Evolutionary conservation across 1,284 basidiomycete genomes (phyloP).

Genomic region (Thecaphora thlaspeos): DNA sequence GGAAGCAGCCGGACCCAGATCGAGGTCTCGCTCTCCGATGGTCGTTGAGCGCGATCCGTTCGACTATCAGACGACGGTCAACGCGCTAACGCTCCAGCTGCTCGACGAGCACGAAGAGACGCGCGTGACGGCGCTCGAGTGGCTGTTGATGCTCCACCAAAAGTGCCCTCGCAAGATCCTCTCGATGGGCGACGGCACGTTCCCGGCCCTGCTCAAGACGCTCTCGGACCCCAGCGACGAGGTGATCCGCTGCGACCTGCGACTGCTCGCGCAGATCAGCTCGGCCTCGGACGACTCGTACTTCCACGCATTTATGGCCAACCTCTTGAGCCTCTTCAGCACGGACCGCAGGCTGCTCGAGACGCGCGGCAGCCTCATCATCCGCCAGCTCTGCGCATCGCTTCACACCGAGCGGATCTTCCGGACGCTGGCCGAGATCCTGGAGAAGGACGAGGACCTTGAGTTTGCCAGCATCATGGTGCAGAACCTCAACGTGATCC

Average conservation of each 20-base stretch:
- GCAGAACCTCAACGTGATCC: constrained; percentile 92
- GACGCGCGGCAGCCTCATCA: constrained; percentile 89
- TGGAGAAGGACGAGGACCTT: constrained; percentile 98
- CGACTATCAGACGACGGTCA: constrained; percentile 88
- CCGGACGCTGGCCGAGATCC: constrained; percentile 88
- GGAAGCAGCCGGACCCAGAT: neutral
- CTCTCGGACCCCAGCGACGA: constrained; percentile 95
- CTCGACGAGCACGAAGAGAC: constrained; percentile 95
- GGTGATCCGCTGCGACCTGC: constrained; percentile 93
- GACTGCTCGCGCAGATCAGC: constrained; percentile 88
- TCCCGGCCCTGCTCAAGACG: constrained; percentile 90
- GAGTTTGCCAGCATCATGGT: constrained; percentile 97
- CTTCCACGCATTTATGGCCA: constrained; percentile 93
- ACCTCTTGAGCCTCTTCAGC: constrained; percentile 88
- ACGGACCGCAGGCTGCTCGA: constrained; percentile 89
- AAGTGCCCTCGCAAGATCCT: constrained; percentile 96
- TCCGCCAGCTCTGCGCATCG: constrained; percentile 89
- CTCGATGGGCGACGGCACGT: constrained; percentile 93
- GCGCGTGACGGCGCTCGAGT: constrained; percentile 89
- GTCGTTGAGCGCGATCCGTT: constrained; percentile 67
- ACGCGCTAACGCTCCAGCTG: constrained; percentile 87
- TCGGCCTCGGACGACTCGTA: constrained; percentile 93
- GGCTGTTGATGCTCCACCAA: constrained; percentile 97
- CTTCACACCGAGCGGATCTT: constrained; percentile 96
- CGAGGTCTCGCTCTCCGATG: neutral